Base-by-base conservation (phyloP, 2,329 filamentous ascomycete species). In the Aureobasidium sp. region DNA sequence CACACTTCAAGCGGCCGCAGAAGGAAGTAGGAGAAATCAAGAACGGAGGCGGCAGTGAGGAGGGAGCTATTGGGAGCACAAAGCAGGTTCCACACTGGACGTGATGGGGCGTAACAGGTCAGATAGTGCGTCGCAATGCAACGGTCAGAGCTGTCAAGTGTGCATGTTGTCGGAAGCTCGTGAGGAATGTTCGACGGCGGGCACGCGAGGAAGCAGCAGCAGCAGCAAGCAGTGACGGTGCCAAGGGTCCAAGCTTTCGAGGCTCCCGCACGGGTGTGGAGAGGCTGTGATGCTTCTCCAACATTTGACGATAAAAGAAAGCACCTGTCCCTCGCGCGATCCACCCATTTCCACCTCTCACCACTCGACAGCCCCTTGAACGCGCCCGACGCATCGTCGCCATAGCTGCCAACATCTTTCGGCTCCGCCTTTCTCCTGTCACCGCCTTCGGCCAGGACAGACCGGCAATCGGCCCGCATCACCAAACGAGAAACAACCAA, bases 1-100 rank as follows among this genome's bases (percentile, higher is more conserved):
- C 78, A 63, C 76, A 76, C 61, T 81, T 81, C 64, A 68, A 66
- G 63, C 64, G 69, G 48, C 70, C 69, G 48, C 45, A 68, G 58
- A 66, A 65, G 29, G 63, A 60, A 41, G 64, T 61, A 12, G 56
- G 44, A 25, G 63, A 65, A 60, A 64, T 68, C 17, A 60, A 62
- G 27, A 70, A 68, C 61, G 67, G 66, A 15, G 55, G 61, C 36
- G 44, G 62, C 25, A 64, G 59, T 17, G 56, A 34, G 4, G 44
- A 67, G 17, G 70, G 69, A 3, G 51, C 61, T 45, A 65, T 67
- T 52, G 69, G 68, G n/a, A 67, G 69, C 45, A 66, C 66, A 44
- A 55, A 59, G 17, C 68, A 70, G 61, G 69, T 70, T 47, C 68
- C 68, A 51, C 70, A 70, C 61, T 70, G 66, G 63, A 69, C 68